Evolutionary conservation across 1,139 yeast species (phyloP), one percentile per base, ranked within the genome.

Genomic region (Kodamaea suecica): DNA sequence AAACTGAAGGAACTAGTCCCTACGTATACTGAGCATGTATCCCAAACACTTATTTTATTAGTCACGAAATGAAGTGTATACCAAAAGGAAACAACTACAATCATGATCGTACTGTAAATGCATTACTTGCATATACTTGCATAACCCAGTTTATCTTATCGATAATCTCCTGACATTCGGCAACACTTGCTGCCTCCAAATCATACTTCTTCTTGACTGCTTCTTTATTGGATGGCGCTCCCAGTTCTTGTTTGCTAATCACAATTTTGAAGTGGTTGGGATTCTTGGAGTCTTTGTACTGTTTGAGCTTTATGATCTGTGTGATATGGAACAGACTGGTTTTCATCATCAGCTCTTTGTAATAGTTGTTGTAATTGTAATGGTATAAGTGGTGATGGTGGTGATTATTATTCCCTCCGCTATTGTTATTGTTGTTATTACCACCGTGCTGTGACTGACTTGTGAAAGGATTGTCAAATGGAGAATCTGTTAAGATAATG

Each of bases 311-410:
- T 15, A 78, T 60, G 26, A 92, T 79, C 53, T 86, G 95, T 9
- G 87, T 77, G 14, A 88, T 78, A 50, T 88, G 95, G 57, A 90
- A 86, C 0, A 95, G 83, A 23, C 90, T 80, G 0, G 96, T 90
- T 54, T 90, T 90, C 47, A 84, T 77, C 60, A 63, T 54, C 53
- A 68, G 65, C 34, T 62, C 59, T 39, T 61, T 64, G 41, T 63
- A 61, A 38, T 59, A 61, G 41, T 65, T 66, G 43, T 61, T 59
- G 40, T 67, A 66, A 45, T 74, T 75, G 42, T 84, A 81, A 37
- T 80, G 82, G 46, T 79, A 77, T 24, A 63, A 54, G 35, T 66
- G 61, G 40, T 68, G 67, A 38, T 65, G 67, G 30, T 16, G 40
- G 30, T 21, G 35, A 10, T 23, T 30, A n/a, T n/a, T n/a, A n/a